A percentile compares a stretch with the other conserved stretches of the same genome.
phyloP scores from a whole-genome alignment of 768 basidiomycete genomes.

The Podaxis mareebaensis region DNA sequence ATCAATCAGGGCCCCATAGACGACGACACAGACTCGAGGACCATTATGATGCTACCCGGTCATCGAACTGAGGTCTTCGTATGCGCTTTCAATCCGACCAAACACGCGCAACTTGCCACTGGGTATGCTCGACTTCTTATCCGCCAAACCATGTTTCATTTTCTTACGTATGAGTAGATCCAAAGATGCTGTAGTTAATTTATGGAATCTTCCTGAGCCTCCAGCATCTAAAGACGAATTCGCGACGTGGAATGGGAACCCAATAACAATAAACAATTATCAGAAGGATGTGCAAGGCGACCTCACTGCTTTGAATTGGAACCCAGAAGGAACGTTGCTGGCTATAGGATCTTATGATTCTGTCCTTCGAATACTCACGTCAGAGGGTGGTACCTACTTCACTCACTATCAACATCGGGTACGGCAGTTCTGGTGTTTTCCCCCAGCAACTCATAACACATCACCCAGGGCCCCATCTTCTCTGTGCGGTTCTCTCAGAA shows the following conservation, averaged over 20 bases:
- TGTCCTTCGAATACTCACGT: constrained; percentile 66
- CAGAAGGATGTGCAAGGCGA: constrained; percentile 53
- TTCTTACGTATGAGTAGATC: constrained; percentile 46
- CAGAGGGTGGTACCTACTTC: constrained; percentile 62
- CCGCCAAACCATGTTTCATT: neutral
- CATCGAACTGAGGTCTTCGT: constrained; percentile 78
- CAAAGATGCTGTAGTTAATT: constrained; percentile 71
- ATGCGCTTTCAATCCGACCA: constrained; percentile 74
- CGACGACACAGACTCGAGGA: constrained; percentile 38
- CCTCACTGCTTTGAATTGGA: constrained; percentile 80
- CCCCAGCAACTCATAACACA: constrained; percentile 25
- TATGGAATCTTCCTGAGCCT: constrained; percentile 66
- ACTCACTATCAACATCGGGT: constrained; percentile 67
- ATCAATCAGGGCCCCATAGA: constrained; percentile 40
- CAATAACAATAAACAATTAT: constrained; percentile 51
- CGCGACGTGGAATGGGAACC: constrained; percentile 32
- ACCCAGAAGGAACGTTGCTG: constrained; percentile 65
- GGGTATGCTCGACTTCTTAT: constrained; percentile 49
- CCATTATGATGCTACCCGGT: constrained; percentile 50
- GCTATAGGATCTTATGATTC: constrained; percentile 81
- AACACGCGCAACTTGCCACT: constrained; percentile 61
- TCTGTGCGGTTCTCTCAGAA: constrained; percentile 73
- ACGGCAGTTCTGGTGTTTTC: constrained; percentile 23
- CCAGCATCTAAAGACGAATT: constrained; percentile 31
- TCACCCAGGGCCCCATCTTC: constrained; percentile 76